Evolutionary conservation across 73 alveolate species (phyloP).

Genomic region (Paramecium primaurelia): DNA sequence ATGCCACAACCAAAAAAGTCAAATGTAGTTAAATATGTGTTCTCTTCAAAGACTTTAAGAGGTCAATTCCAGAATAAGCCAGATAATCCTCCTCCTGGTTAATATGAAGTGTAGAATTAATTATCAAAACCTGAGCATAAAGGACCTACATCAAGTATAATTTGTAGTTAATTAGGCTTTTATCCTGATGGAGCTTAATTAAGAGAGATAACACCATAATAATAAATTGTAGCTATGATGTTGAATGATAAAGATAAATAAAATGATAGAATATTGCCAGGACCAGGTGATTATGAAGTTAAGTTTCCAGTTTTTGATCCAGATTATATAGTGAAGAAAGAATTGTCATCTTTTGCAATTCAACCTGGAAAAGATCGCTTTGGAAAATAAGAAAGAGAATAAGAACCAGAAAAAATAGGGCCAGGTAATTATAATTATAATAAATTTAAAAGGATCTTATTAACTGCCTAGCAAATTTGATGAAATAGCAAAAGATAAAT

Average conservation of each 20-base stretch:
- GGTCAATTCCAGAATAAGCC: conserved; percentile 32
- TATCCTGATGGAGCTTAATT: not conserved
- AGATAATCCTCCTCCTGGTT: conserved; percentile 60
- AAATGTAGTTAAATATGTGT: conserved; percentile 34
- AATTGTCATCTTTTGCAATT: conserved; percentile 31
- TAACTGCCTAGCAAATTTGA: conserved; percentile 18
- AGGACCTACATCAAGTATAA: conserved; percentile 14
- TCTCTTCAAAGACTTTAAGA: conserved; percentile 42
- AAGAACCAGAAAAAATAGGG: conserved; percentile 1
- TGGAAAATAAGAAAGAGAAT: not conserved
- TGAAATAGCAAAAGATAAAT: conserved; percentile 49
- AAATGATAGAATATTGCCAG: conserved; percentile 18
- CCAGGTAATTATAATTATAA: conserved; percentile 19
- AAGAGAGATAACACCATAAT: conserved; percentile 1
- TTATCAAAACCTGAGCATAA: not conserved
- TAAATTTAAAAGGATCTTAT: not conserved
- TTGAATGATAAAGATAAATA: conserved; percentile 10
- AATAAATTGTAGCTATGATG: conserved; percentile 7
- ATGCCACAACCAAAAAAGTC: not conserved
- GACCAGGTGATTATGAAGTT: conserved; percentile 56
- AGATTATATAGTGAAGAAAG: conserved; percentile 19
- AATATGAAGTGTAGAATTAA: conserved; percentile 29
- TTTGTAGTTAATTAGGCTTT: not conserved
- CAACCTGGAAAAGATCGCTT: conserved; percentile 54
- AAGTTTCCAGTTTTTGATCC: conserved; percentile 50